Base-by-base conservation (phyloP, 2,329 filamentous ascomycete species). In the Fusarium nygamai region DNA sequence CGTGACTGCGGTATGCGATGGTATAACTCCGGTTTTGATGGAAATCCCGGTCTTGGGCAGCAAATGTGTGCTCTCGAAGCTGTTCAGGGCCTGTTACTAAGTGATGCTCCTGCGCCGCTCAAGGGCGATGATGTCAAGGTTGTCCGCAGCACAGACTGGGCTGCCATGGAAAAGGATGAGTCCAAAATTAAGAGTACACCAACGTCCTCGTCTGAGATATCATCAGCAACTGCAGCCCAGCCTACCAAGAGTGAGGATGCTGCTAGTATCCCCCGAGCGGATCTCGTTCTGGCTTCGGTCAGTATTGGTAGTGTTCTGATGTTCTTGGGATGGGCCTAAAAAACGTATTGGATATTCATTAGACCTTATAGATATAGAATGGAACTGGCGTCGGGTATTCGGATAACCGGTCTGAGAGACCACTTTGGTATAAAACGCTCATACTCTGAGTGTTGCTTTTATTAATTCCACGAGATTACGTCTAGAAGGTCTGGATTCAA, bases 21-120 rank as follows among this genome's bases (percentile, higher is more conserved):
- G 91, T 91, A 90, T 69, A 82, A 84, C 2, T 86, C 86, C 44
- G 87, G 84, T 4, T 91, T 85, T 69, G 91, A 92, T 76, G 86
- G 85, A 43, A 83, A 81, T 31, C 79, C 83, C 1, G 90, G 90
- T 6, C 84, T 92, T 11, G 91, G 91, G 9, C 88, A 91, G 81
- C 87, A 92, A 78, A 90, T 92, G 89, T 88, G 86, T 63, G 91
- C 90, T 3, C 85, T 92, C 57, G 91, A 92, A 82, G 85, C 86
- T 3, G 84, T 92, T 22, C 90, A 92, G 78, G 89, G 89, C 7
- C 82, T 92, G 7, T 81, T 93, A 56, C 83, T 85, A 20, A 76
- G 81, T 20, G 75, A 83, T 10, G 83, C 86, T 4, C 67, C 79
- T 8, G 80, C 85, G 11, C 90, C 90, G 2, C 81, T 89, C 39